A percentile compares a stretch with the other conserved stretches of the same genome.
phyloP scores from a whole-genome alignment of 805 yeast species.

The Saccharomycopsis sp. region DNA sequence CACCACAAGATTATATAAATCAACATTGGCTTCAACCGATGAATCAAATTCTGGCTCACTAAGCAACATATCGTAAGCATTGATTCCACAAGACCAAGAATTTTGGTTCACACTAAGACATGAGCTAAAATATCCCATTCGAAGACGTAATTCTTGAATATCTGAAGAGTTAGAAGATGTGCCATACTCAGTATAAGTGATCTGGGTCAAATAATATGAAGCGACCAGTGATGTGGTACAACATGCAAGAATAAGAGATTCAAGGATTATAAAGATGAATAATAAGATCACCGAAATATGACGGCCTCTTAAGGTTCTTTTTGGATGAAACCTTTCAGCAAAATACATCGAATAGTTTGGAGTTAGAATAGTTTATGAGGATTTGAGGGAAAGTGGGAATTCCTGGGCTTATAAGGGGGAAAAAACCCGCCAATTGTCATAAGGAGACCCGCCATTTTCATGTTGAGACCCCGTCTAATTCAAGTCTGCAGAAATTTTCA shows the following conservation, averaged over 20 bases:
- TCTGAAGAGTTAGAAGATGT: too few species aligned
- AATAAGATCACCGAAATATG: slow-evolving; percentile 16
- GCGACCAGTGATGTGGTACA: slow-evolving; percentile 10
- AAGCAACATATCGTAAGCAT: slow-evolving; percentile 7
- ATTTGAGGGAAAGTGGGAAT: too few species aligned
- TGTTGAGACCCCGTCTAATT: too few species aligned
- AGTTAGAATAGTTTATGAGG: too few species aligned
- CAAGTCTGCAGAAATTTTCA: too few species aligned
- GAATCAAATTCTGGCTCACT: slow-evolving; percentile 6
- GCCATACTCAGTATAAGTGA: slow-evolving; percentile 4
- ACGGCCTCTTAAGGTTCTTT: slow-evolving; percentile 5
- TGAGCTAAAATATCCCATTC: slow-evolving; percentile 16
- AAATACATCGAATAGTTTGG: too few species aligned
- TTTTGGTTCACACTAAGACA: slow-evolving; percentile 8
- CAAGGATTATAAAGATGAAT: slow-evolving; percentile 15
- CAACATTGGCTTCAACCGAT: slow-evolving; percentile 2
- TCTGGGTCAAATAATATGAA: slow-evolving; percentile 7
- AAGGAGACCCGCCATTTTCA: too few species aligned
- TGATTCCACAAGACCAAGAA: slow-evolving; percentile 14
- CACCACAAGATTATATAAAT: slow-evolving; percentile 12
- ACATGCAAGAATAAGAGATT: slow-evolving; percentile 17
- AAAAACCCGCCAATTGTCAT: too few species aligned
- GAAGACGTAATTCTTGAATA: background rate
- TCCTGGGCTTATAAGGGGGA: too few species aligned
- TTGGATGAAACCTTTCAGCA: too few species aligned